Base-by-base conservation (phyloP, 371 early-diverging fungal genomes). In the Mycotypha africana region DNA sequence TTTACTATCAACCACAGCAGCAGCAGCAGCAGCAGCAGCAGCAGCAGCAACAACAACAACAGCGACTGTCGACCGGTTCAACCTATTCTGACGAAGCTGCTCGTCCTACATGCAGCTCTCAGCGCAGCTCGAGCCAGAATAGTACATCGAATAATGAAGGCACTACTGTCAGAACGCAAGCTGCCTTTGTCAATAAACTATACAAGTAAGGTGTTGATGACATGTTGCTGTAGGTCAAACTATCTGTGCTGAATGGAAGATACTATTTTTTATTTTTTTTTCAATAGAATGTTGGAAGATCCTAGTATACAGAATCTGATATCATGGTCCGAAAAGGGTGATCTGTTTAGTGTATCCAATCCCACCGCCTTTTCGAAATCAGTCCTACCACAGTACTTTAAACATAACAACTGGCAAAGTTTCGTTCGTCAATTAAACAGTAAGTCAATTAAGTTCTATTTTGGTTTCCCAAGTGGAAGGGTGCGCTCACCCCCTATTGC, bases 361-460 rank as follows among this genome's bases (percentile, higher is more conserved):
- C 76, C 79, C 2, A 79, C 81, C 2, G 25, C 60, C 22, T 77
- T 77, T 34, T 71, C 74, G 9, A 77, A 67, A 45, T 36, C 45
- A 4, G 77, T 77, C 0, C 51, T 95, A 42, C 86, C 89, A 8
- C 82, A 76, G 38, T 83, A 87, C 58, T 93, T 91, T 67, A 91
- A 89, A 62, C 91, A 92, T 67, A 87, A 79, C 56, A 91, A 93
- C 54, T 83, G 87, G 72, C 82, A 84, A 45, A 85, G 84, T 40
- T 92, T 93, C 73, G 85, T 92, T 8, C 74, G 92, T 33, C 92
- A 91, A 64, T 69, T 91, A 6, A 92, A 93, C 60, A 88, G 74
- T 73, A 67, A 52, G 63, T 43, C 15, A 5, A 22, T 23, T 23
- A 19, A 19, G n/a, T n/a, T n/a, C n/a, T n/a, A n/a, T n/a, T n/a